A percentile compares a stretch with the other conserved stretches of the same genome.
These are phyloP conservation scores for Primulina tabacum DNA, from an alignment of 257 asterid species.

Conservation along the genomic window DNA sequence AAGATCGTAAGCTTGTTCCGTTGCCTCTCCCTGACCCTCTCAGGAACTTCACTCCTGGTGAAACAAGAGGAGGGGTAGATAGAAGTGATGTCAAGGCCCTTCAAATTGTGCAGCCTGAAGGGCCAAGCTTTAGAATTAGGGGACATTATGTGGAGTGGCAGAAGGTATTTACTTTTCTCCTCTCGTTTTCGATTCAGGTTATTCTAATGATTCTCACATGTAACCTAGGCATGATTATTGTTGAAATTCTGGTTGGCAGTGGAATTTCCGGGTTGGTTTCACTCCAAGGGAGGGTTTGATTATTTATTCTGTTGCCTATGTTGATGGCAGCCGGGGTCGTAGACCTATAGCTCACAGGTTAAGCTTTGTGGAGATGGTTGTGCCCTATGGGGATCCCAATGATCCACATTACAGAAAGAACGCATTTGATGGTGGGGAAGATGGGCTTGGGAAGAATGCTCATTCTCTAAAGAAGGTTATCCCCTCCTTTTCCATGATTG, in stretches of 20 bases:
- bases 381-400: conserved; percentile 69
- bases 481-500: conserved; percentile 15
- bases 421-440: conserved; percentile 99
- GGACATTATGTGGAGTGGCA: conserved; percentile 96
- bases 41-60: conserved; percentile 90
- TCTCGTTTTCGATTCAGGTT: background rate
- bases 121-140: conserved; percentile 87
- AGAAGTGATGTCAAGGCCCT: conserved; percentile 93
- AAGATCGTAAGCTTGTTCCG: conserved; percentile 91
- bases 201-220: no score
- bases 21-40: conserved; percentile 94
- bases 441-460: conserved; percentile 95
- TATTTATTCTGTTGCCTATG: conserved; percentile 93
- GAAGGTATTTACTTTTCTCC: conserved; percentile 50
- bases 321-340: conserved; percentile 95
- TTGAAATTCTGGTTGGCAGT: conserved; percentile 48
- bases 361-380: conserved; percentile 44
- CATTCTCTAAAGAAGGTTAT: conserved; percentile 91
- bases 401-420: conserved; percentile 96
- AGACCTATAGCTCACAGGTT: conserved; percentile 94
- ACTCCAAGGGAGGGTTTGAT: conserved; percentile 97
- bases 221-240: background rate
- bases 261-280: conserved; percentile 96
- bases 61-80: conserved; percentile 92
- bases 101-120: conserved; percentile 86